phyloP scores from a whole-genome alignment of 179 eudicot species.

The Beta macrorhiza region DNA sequence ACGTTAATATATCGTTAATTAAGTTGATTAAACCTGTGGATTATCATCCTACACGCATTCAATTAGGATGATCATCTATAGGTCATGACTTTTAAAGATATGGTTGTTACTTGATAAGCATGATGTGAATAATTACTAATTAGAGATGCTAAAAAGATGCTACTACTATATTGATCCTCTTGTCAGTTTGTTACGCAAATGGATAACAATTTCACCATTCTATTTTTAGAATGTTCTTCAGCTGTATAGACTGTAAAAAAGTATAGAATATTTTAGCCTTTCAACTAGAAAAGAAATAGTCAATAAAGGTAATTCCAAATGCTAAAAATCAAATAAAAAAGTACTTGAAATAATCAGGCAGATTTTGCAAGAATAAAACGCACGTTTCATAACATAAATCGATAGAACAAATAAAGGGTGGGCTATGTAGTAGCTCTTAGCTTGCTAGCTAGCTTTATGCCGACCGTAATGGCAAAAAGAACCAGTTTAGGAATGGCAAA shows the following conservation, averaged over 20 bases:
- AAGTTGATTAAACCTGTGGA: too few relatives aligned
- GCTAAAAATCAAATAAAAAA: neutral
- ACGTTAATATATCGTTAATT: too few relatives aligned
- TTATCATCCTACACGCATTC: neutral
- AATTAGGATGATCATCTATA: neutral
- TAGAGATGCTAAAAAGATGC: neutral
- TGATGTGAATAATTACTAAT: neutral
- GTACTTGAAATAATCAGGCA: slow-evolving; percentile 14
- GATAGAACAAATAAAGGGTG: neutral
- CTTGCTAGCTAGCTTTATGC: neutral
- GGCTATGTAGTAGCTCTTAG: neutral
- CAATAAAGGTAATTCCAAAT: slow-evolving; percentile 7
- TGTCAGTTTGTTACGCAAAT: slow-evolving; percentile 6
- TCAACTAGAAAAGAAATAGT: neutral
- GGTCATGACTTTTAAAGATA: neutral
- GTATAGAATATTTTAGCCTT: neutral
- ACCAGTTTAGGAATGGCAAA: neutral
- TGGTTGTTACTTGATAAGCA: slow-evolving; percentile 15
- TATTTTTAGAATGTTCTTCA: neutral
- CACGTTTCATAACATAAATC: slow-evolving; percentile 6
- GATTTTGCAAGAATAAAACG: neutral
- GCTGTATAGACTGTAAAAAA: neutral
- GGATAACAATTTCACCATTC: neutral
- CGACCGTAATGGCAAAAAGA: neutral
- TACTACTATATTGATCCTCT: neutral